These are phyloP conservation scores for Bromus sterilis DNA, from an alignment of 176 grass and related monocot species.

Conservation along the genomic window DNA sequence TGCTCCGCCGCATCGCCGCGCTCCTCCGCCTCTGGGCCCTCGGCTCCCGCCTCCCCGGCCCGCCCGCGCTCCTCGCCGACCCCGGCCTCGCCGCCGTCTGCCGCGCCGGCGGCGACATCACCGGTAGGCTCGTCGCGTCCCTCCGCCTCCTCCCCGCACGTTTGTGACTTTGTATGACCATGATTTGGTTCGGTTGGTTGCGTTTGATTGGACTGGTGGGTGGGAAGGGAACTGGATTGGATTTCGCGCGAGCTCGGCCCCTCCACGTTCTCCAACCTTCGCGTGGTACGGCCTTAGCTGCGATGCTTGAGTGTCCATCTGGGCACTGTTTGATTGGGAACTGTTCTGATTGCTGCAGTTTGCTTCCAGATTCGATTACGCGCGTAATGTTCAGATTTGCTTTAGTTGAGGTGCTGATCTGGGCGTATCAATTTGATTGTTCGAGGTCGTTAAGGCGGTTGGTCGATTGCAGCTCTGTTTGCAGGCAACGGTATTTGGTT, in stretches of 20 bases:
- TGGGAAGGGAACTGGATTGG: not conserved
- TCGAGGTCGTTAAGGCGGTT: not conserved
- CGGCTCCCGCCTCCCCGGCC: slow-evolving; percentile 64
- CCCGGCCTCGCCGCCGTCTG: slow-evolving; percentile 26
- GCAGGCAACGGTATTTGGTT: not conserved
- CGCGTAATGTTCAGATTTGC: not conserved
- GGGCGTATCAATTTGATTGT: not conserved
- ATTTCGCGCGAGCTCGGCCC: slow-evolving; percentile 14
- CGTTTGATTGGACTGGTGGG: not conserved
- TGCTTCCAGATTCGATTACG: not conserved
- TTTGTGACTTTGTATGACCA: not conserved
- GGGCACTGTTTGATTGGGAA: slow-evolving; percentile 15
- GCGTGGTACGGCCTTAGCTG: not conserved
- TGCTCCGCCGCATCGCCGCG: slow-evolving; percentile 36
- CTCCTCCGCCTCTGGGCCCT: slow-evolving; percentile 58
- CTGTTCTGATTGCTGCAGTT: not conserved
- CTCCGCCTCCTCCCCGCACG: not conserved
- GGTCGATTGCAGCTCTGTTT: not conserved
- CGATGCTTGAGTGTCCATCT: not conserved
- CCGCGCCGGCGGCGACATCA: slow-evolving; percentile 54
- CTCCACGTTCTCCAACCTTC: not conserved
- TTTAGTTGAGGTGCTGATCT: not conserved
- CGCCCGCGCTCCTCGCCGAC: slow-evolving; percentile 27
- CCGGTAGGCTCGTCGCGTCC: slow-evolving; percentile 35
- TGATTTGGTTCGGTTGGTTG: not conserved